Conservation (phyloP, 2,329 filamentous ascomycete genomes). For the Cercospora brassicicola region DNA sequence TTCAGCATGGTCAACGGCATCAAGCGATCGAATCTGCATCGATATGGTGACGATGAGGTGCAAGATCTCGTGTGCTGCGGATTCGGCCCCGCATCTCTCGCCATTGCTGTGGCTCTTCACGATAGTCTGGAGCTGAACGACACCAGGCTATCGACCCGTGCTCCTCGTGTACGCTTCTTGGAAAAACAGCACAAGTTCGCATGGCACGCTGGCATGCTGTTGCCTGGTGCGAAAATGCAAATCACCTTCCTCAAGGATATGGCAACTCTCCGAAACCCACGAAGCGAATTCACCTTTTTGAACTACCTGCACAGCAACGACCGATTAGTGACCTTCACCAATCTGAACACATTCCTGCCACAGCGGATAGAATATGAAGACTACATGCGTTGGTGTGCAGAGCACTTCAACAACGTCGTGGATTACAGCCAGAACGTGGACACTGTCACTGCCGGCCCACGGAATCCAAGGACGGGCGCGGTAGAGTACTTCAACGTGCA, state of each 20-base stretch:
- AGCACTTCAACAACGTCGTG: conserved; percentile 71
- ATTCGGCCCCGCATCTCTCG: conserved; percentile 87
- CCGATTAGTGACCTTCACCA: conserved; percentile 86
- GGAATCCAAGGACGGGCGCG: conserved; percentile 51
- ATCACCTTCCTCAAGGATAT: conserved; percentile 97
- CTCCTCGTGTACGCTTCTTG: conserved; percentile 78
- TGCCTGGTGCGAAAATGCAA: conserved; percentile 93
- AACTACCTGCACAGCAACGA: conserved; percentile 85
- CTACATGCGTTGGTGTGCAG: conserved; percentile 90
- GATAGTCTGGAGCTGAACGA: conserved; percentile 62
- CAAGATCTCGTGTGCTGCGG: conserved; percentile 88
- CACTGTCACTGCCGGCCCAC: conserved; percentile 61
- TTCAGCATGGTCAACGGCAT: conserved; percentile 18
- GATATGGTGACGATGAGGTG: conserved; percentile 61
- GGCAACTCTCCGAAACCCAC: conserved; percentile 81
- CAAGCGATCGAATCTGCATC: conserved; percentile 43
- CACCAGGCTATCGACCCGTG: conserved; percentile 39
- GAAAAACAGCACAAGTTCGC: conserved; percentile 81
- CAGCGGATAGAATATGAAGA: conserved; percentile 88
- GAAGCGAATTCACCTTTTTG: conserved; percentile 89
- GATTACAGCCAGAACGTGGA: conserved; percentile 77
- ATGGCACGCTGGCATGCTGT: conserved; percentile 94
- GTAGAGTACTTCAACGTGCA: conserved; percentile 68
- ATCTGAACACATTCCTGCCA: conserved; percentile 84
- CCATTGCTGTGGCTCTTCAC: conserved; percentile 84